These are phyloP conservation scores for Aspergillus sojae DNA, from an alignment of 2,329 filamentous ascomycete genomes.

Conservation along the genomic window DNA sequence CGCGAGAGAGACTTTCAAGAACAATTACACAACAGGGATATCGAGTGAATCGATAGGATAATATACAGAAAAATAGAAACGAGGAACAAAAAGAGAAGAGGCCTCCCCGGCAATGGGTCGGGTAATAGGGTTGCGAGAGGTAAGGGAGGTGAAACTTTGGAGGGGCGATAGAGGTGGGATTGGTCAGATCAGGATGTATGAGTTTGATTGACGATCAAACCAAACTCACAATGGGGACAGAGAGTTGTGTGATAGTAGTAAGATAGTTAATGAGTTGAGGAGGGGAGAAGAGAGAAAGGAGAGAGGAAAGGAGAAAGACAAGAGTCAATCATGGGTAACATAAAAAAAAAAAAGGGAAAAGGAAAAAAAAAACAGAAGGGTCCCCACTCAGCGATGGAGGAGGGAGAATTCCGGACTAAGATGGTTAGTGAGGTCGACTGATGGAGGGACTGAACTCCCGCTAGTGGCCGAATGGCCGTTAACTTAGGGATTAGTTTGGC, in stretches of 20 bases:
- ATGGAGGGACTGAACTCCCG: conserved; percentile 2
- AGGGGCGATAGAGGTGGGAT: conserved; percentile 9
- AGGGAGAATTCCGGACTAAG: background rate
- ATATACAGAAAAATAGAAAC: conserved; percentile 17
- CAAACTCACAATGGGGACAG: conserved; percentile 12
- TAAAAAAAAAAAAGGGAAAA: background rate
- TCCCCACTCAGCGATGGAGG: conserved; percentile 2
- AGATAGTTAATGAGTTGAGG: conserved; percentile 13
- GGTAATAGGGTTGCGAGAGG: conserved; percentile 13
- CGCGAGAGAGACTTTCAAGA: conserved; percentile 6
- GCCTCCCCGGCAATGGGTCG: conserved; percentile 19
- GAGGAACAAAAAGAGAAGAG: conserved; percentile 11
- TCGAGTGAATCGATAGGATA: conserved; percentile 16
- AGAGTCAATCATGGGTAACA: conserved; percentile 4
- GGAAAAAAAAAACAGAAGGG: conserved; percentile 6
- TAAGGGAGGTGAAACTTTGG: conserved; percentile 11
- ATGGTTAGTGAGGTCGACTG: conserved; percentile 6
- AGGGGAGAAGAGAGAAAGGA: conserved; percentile 15
- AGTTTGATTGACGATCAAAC: conserved; percentile 10
- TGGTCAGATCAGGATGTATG: conserved; percentile 10
- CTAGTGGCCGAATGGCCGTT: conserved; percentile 5
- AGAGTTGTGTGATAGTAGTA: conserved; percentile 4
- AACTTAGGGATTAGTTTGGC: conserved; percentile 11
- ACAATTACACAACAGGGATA: conserved; percentile 13
- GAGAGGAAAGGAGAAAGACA: conserved; percentile 12